phyloP scores from a whole-genome alignment of 2,329 filamentous ascomycete genomes.

The Sarocladium brachiariae region DNA sequence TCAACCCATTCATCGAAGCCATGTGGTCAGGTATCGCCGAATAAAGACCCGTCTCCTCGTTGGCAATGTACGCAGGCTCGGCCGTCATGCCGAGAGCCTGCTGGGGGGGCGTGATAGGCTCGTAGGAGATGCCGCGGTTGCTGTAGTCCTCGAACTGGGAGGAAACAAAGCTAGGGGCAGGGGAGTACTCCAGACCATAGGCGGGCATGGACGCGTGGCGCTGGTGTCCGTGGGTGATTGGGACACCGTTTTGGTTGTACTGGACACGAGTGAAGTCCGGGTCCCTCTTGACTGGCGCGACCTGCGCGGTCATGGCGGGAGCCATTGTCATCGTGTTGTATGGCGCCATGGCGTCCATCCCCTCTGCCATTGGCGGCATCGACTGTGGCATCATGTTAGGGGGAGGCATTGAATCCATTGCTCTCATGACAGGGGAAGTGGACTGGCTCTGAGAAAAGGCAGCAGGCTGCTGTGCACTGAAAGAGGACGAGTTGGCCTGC shows the following conservation, averaged over 20 bases:
- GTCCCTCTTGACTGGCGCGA: constrained; percentile 74
- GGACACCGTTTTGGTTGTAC: constrained; percentile 88
- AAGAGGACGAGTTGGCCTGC: constrained; percentile 96
- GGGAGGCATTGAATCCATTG: constrained; percentile 90
- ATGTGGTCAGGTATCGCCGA: constrained; percentile 88
- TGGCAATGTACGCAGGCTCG: constrained; percentile 95
- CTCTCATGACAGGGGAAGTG: constrained; percentile 81
- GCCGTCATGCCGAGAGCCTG: constrained; percentile 73
- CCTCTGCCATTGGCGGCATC: constrained; percentile 51
- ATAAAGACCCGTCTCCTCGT: constrained; percentile 95
- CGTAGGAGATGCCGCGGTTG: constrained; percentile 90
- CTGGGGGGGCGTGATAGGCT: constrained; percentile 93
- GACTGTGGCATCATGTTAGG: constrained; percentile 67
- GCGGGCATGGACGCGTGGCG: constrained; percentile 98
- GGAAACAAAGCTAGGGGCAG: constrained; percentile 95
- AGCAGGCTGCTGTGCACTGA: constrained; percentile 68
- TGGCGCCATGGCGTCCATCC: constrained; percentile 66
- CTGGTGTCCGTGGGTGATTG: constrained; percentile 76
- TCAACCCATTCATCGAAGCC: constrained; percentile 63
- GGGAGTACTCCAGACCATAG: constrained; percentile 92
- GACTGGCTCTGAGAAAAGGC: constrained; percentile 70
- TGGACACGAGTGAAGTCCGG: constrained; percentile 74
- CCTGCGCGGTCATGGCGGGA: constrained; percentile 59
- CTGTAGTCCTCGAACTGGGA: constrained; percentile 98
- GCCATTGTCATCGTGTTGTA: constrained; percentile 66